phyloP scores from a whole-genome alignment of 179 eudicot genomes.

The Vitellaria paradoxa region DNA sequence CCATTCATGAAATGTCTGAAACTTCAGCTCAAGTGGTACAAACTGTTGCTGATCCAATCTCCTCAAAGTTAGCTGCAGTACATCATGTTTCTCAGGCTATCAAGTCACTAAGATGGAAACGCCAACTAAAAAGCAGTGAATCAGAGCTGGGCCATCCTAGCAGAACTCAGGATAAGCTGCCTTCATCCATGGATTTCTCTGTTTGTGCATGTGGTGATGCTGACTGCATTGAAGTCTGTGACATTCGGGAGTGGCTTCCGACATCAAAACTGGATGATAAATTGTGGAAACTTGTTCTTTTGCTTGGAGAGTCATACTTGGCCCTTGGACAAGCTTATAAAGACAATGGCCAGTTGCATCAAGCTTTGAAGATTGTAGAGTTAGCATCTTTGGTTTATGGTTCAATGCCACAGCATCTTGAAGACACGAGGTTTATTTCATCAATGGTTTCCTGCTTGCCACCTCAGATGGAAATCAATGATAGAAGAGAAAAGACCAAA shows the following conservation, averaged over 20 bases:
- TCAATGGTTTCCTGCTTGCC: constrained; percentile 55
- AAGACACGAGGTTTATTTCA: constrained; percentile 72
- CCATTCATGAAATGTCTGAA: constrained; percentile 30
- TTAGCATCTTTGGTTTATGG: constrained; percentile 91
- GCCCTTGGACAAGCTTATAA: constrained; percentile 83
- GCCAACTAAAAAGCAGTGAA: constrained; percentile 55
- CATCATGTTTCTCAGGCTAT: constrained; percentile 98
- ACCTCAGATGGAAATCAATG: constrained; percentile 21
- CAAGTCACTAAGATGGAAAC: constrained; percentile 86
- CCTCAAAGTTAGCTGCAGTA: constrained; percentile 83
- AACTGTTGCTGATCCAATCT: constrained; percentile 58
- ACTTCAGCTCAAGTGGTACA: constrained; percentile 38
- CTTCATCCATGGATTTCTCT: constrained; percentile 42
- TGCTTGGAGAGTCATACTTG: constrained; percentile 94
- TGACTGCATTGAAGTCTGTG: constrained; percentile 93
- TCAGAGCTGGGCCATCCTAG: constrained; percentile 28
- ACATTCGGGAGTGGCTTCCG: constrained; percentile 92
- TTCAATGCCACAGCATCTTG: constrained; percentile 87
- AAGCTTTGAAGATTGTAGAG: constrained; percentile 81
- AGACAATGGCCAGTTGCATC: constrained; percentile 67
- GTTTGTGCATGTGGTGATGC: constrained; percentile 92
- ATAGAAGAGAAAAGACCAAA: constrained; percentile 27
- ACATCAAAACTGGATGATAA: constrained; percentile 77
- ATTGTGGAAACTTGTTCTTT: constrained; percentile 89
- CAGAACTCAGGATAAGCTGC: constrained; percentile 22